Base-by-base conservation (phyloP, 1,284 basidiomycete genomes). In the Somion occarium region DNA sequence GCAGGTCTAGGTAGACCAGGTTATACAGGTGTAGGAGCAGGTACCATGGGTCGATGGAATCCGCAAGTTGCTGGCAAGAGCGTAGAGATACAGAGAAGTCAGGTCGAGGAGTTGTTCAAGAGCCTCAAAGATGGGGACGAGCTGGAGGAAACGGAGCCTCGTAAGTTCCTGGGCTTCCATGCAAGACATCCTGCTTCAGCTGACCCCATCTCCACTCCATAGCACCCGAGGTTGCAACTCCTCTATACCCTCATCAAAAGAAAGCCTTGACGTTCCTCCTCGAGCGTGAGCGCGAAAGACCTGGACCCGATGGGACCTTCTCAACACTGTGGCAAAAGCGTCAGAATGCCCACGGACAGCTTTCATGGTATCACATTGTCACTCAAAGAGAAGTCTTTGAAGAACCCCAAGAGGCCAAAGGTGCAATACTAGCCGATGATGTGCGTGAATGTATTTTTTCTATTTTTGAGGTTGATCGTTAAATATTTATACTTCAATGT, bases 201-300 rank as follows among this genome's bases (percentile, higher is more conserved):
- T 24, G 3, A 42, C 12, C 23, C 44, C 20, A 25, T 52, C 39
- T 47, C 34, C 48, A 47, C 26, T 37, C 19, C 57, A 52, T 62
- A 93, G 91, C 77, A 43, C 70, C 80, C n/a, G 84, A 93, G 62
- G 83, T 99, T 55, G 85, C 85, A 30, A 97, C 97, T n/a, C 78
- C 71, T 42, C 75, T 99, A 5, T 98, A 98, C 69, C 91, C 94
- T 15, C 97, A 99, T 73, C 97, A 99, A 73, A 96, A 96, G 72
- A 96, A 97, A 69, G 97, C 95, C 20, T 76, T 99, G 20, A 93
- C 95, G 0, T 99, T 99, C 70, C 73, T 99, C 45, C 76, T 98
- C n/a, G 92, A 96, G 61, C 83, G 95, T 38, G 97, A 99, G 69
- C 79, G 82, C 46, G 89, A 92, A 66, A 76, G 76, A 5, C 65